phyloP scores from a whole-genome alignment of 768 basidiomycete genomes.

The Boletus vermiculosoides region DNA sequence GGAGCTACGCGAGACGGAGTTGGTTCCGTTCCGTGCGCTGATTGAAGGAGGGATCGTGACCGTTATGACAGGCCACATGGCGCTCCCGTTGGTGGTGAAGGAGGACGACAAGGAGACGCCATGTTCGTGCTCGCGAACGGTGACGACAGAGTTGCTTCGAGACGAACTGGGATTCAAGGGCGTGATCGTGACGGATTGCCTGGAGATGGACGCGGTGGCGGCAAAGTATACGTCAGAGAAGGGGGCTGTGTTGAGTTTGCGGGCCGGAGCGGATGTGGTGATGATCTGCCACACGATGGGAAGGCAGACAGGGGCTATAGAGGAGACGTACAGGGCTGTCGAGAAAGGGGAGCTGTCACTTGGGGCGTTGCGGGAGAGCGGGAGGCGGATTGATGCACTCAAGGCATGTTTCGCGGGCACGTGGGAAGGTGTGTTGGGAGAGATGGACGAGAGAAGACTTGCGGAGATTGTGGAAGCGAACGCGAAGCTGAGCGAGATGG shows the following conservation, averaged over 20 bases:
- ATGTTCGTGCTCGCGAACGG: constrained; percentile 52
- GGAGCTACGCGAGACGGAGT: constrained; percentile 46
- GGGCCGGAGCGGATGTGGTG: constrained; percentile 67
- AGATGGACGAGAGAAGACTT: constrained; percentile 27
- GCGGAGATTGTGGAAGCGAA: constrained; percentile 39
- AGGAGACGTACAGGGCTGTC: constrained; percentile 52
- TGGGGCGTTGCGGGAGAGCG: constrained; percentile 42
- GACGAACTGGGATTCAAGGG: constrained; percentile 51
- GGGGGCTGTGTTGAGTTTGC: constrained; percentile 55
- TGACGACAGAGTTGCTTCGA: constrained; percentile 55
- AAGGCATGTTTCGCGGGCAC: constrained; percentile 50
- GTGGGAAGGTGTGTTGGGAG: constrained; percentile 41
- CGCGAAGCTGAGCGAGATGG: constrained; percentile 40
- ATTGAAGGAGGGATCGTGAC: constrained; percentile 45
- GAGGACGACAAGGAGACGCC: constrained; percentile 48
- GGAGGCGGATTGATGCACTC: constrained; percentile 44
- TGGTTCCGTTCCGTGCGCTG: constrained; percentile 56
- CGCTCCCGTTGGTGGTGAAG: constrained; percentile 52
- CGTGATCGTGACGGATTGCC: constrained; percentile 69
- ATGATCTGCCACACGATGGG: constrained; percentile 71
- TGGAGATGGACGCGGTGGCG: constrained; percentile 75
- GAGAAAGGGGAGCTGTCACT: constrained; percentile 40
- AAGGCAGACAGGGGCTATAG: constrained; percentile 52
- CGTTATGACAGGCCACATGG: constrained; percentile 76
- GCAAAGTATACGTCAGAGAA: constrained; percentile 33